These are phyloP conservation scores for Pichia scutulata DNA, from an alignment of 805 yeast genomes.

Conservation along the genomic window DNA sequence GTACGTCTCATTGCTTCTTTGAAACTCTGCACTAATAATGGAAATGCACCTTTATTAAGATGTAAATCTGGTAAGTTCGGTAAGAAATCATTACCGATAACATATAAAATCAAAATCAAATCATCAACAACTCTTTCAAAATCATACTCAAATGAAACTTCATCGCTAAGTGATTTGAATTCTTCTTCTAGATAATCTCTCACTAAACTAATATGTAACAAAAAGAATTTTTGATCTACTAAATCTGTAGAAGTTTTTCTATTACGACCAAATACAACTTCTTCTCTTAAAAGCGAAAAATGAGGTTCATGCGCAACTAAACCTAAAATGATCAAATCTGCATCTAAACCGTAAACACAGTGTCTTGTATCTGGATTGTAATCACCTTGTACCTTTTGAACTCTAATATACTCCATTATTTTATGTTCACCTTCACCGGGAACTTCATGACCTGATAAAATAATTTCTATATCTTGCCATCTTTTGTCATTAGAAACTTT, in stretches of 20 bases:
- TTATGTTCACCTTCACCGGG: conserved; percentile 99
- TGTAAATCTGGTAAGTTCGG: conserved; percentile 94
- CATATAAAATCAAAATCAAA: conserved; percentile 83
- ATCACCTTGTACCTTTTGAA: conserved; percentile 61
- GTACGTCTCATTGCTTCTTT: conserved; percentile 64
- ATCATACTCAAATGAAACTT: conserved; percentile 59
- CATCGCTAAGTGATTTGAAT: conserved; percentile 60
- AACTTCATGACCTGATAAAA: conserved; percentile 89
- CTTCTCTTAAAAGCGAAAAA: conserved; percentile 89
- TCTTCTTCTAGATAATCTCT: conserved; percentile 90
- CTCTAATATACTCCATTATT: conserved; percentile 86
- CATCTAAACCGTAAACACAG: conserved; percentile 93
- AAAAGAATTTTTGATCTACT: conserved; percentile 70
- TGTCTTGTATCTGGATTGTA: conserved; percentile 81
- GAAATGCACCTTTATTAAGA: conserved; percentile 93
- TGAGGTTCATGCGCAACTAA: conserved; percentile 93
- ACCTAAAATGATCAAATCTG: conserved; percentile 92
- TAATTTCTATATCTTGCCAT: conserved; percentile 73
- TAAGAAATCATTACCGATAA: conserved; percentile 95
- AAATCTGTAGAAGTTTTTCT: conserved; percentile 35
- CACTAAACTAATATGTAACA: conserved; percentile 78
- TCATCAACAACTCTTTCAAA: conserved; percentile 91
- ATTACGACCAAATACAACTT: conserved; percentile 74
- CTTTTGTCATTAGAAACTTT: conserved; percentile 79
- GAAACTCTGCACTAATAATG: conserved; percentile 82